Conservation (phyloP, 306 rosid genomes). For the Canavalia ensiformis region DNA sequence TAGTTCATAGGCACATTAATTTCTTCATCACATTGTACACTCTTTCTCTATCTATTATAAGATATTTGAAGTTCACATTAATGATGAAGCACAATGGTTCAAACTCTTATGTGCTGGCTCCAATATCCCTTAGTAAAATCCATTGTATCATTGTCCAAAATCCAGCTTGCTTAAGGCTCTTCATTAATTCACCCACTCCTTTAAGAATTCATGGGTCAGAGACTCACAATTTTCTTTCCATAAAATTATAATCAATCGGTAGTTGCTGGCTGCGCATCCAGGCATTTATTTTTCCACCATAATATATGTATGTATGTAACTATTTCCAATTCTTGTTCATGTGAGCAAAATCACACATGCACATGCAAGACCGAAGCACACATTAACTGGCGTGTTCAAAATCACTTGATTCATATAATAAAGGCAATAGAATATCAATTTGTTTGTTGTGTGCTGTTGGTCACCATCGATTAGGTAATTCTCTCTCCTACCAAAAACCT, state of each 20-base stretch:
- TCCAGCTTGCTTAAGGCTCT: constrained; percentile 33
- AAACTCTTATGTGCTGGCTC: neutral
- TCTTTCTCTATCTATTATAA: neutral
- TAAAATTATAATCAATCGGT: neutral
- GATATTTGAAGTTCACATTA: constrained; percentile 1
- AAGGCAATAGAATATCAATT: neutral
- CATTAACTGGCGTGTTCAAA: constrained; percentile 32
- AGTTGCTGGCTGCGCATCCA: neutral
- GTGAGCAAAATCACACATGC: constrained; percentile 36
- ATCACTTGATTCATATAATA: neutral
- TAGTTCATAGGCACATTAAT: neutral
- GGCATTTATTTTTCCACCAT: constrained; percentile 8
- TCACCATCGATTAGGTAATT: neutral
- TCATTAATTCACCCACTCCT: constrained; percentile 27
- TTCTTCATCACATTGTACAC: neutral
- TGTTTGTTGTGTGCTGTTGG: neutral
- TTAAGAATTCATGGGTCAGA: constrained; percentile 35
- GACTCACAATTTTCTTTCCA: neutral
- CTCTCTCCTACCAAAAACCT: constrained; percentile 9
- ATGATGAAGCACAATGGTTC: neutral
- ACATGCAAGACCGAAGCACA: constrained; percentile 34
- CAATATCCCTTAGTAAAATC: neutral
- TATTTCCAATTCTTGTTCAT: constrained; percentile 18
- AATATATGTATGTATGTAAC: neutral
- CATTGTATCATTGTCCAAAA: constrained; percentile 28